Evolutionary conservation across 495 filamentous ascomycete genomes (phyloP), one percentile per base, ranked within the genome.

Genomic region (Lasiosphaeris hirsuta): DNA sequence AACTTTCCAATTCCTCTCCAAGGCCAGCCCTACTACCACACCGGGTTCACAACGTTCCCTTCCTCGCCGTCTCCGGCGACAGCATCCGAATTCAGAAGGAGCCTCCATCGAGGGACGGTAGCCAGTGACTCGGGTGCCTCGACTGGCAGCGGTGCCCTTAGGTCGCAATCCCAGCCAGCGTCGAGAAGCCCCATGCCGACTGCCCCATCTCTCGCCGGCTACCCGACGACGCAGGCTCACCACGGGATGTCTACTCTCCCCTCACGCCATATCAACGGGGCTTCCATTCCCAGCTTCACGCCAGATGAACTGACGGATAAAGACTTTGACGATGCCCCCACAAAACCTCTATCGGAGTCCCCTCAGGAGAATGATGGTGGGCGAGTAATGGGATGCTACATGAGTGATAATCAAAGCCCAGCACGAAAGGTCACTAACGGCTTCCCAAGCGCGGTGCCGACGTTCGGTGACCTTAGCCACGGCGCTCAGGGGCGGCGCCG

Each of bases 131-230:
- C 75, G n/a, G 72, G 67, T 13, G 51, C 67, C 52, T 61, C 64
- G 30, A 54, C 65, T 54, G 70, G 72, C 46, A 75, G 70, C 40
- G 78, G 77, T 54, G 60, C 76, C 18, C 65, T 81, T 57, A 74
- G 81, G 55, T 84, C 81, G 47, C 81, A 84, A 63, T 84, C 81
- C 33, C 81, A 82, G 61, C 81, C 81, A 52, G 80, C 81, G 6
- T 73, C 75, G 38, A 73, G 81, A 39, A 74, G 74, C 7, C 60
- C 71, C 2, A 66, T 68, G 62, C 50, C 59, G 23, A 35, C 55
- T 11, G 44, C 64, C 10, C 62, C 58, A 15, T 23, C 55, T 4
- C 51, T 58, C 40, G 19, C 54, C 39, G 62, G 50, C 10, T 74
- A 60, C 52, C 60, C 41, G 30, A 61, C 43, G 10, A 53, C 57